These are phyloP conservation scores for Acidomyces sp. DNA, from an alignment of 495 filamentous ascomycete genomes.

Conservation along the genomic window DNA sequence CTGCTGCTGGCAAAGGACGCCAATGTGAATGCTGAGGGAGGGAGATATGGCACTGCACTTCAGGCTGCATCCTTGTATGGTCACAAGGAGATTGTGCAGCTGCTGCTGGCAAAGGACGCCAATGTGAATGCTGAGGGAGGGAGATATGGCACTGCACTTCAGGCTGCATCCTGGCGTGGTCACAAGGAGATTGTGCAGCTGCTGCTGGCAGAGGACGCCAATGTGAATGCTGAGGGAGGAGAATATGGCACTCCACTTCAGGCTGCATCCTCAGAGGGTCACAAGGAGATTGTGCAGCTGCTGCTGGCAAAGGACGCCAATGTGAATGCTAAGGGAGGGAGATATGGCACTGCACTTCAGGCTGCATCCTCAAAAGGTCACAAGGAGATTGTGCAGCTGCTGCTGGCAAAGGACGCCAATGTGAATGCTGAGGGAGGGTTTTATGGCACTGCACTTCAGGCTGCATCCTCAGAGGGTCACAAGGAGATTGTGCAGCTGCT, in stretches of 20 bases:
- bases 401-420: too few relatives aligned
- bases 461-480: too few relatives aligned
- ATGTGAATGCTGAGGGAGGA: constrained; percentile 14
- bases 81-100: constrained; percentile 5
- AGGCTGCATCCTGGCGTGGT: constrained; percentile 9
- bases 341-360: too few relatives aligned
- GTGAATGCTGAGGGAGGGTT: too few relatives aligned
- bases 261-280: constrained; percentile 7
- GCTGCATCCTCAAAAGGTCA: too few relatives aligned
- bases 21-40: neutral
- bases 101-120: too few relatives aligned
- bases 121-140: constrained; percentile 18
- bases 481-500: too few relatives aligned
- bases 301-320: too few relatives aligned
- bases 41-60: constrained; percentile 13
- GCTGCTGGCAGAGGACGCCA: too few relatives aligned
- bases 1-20: constrained; percentile 15
- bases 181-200: constrained; percentile 12
- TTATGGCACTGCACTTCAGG: too few relatives aligned
- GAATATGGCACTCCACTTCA: constrained; percentile 19
- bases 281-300: constrained; percentile 9
- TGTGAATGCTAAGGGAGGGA: too few relatives aligned
- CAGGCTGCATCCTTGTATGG: constrained; percentile 14
- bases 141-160: constrained; percentile 13
- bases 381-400: too few relatives aligned